These are phyloP conservation scores for Aureobasidium sp. DNA, from an alignment of 2,329 filamentous ascomycete species.

Conservation along the genomic window DNA sequence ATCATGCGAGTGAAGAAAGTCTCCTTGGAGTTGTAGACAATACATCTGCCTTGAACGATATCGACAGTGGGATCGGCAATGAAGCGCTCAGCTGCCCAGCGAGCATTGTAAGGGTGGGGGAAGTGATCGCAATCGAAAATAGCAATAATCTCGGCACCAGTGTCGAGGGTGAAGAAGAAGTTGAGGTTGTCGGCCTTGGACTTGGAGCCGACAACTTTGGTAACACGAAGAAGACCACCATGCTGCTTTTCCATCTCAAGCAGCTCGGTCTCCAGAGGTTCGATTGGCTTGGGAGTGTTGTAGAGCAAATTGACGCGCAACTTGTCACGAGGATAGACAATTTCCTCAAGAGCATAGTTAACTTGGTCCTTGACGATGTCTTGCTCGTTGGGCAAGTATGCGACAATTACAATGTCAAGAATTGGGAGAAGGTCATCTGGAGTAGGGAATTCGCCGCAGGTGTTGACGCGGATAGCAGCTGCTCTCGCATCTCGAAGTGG, in stretches of 20 bases:
- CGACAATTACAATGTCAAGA: conserved; percentile 43
- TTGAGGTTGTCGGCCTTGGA: conserved; percentile 47
- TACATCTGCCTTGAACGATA: conserved; percentile 44
- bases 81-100: conserved; percentile 44
- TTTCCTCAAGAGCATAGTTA: conserved; percentile 40
- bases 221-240: conserved; percentile 34
- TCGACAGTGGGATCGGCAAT: conserved; percentile 36
- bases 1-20: conserved; percentile 42
- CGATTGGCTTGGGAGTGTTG: conserved; percentile 42
- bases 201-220: conserved; percentile 43
- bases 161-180: conserved; percentile 40
- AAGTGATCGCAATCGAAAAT: conserved; percentile 47
- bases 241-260: conserved; percentile 32
- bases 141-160: conserved; percentile 39
- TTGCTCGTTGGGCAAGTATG: conserved; percentile 45
- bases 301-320: conserved; percentile 43
- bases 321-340: conserved; percentile 40
- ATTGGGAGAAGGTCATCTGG: conserved; percentile 30
- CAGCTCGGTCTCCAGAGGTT: conserved; percentile 40
- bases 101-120: conserved; percentile 41
- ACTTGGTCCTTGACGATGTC: conserved; percentile 44
- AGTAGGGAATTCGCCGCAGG: conserved; percentile 21
- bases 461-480: conserved; percentile 24
- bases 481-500: conserved; percentile 25
- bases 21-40: conserved; percentile 42